Base-by-base conservation (phyloP, 306 rosid genomes). In the Sesbania bispinosa region DNA sequence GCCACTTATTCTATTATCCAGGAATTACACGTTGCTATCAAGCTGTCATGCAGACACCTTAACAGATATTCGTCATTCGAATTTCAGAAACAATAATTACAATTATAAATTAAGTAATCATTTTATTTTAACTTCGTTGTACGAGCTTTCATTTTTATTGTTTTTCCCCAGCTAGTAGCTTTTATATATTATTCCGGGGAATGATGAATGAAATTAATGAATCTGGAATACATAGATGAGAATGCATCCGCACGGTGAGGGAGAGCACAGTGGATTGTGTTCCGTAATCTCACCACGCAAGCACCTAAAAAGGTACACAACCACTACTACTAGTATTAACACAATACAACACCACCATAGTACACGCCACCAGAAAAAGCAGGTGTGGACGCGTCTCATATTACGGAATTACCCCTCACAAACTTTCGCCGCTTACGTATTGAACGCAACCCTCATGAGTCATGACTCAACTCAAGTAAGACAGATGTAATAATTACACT, bases 291-390 rank as follows among this genome's bases (percentile, higher is more conserved):
- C 10, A 61, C 2, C 35, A 11, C 58, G 30, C 62, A 61, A 54
- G 19, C 16, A 51, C 42, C 43, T 6, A 9, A n/a, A 62, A 58
- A 20, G 71, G 26, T 26, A 84, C 88, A 80, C 79, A 85, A 80
- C 90, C 82, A 81, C 90, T 54, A 65, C 86, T 54, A 69, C 26
- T 77, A 62, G 3, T 15, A 6, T 6, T n/a, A n/a, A n/a, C n/a
- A n/a, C n/a, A n/a, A n/a, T 2, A 29, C 23, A 14, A 7, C 62
- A 35, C 48, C 86, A 82, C 85, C 85, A 60, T 71, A 75, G 82
- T 74, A 76, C 91, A 88, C 85, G 87, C 87, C 83, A 87, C 74
- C 81, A 58, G 73, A 57, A 84, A 81, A 58, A 16, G 71, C 54
- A 45, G 88, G 24, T 3, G 20, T 65, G 41, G 52, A 63, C 36